Evolutionary conservation across 2,329 filamentous ascomycete genomes (phyloP), one percentile per base, ranked within the genome.

Genomic region (Cladosporium sp.): DNA sequence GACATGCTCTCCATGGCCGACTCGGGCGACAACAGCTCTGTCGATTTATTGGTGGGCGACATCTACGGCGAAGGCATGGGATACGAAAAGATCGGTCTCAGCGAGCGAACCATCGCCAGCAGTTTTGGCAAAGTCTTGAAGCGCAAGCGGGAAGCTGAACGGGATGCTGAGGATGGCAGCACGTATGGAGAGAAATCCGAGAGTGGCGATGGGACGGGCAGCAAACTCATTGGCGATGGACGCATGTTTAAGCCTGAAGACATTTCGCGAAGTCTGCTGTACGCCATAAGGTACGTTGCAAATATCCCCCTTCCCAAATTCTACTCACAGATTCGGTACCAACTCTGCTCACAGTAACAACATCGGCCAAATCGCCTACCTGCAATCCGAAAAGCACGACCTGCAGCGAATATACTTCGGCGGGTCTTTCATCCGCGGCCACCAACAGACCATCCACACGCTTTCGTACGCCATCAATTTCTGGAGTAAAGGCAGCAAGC

Each of bases 21-120:
- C 57, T 79, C 83, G 29, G 93, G 93, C 20, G 93, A 99, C 72
- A 99, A 99, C 64, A 80, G 86, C 32, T 86, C 87, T 22, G 93
- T 99, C 8, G 93, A 99, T 66, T 91, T 99, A 85, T 78, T 99
- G 15, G 93, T 99, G 0, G 93, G 93, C 17, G 93, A 99, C 68
- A 99, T 99, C 45, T 99, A 99, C 70, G 93, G 93, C 52, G 96
- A 97, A 69, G 93, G 93, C 50, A 88, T 88, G 56, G 92, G 95
- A 60, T 99, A 99, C 65, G 86, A 84, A 67, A 96, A 96, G 71
- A 97, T 99, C 53, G 93, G 93, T 0, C 78, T 99, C 42, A 97
- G 96, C 74, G 92, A 88, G 70, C 95, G 86, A 4, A 92, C 93
- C 8, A 99, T 99, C 62, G 93, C 93, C 4, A 95, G 88, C 61